These are phyloP conservation scores for Rhodamnia argentea DNA, from an alignment of 345 rosid genomes.

Conservation along the genomic window DNA sequence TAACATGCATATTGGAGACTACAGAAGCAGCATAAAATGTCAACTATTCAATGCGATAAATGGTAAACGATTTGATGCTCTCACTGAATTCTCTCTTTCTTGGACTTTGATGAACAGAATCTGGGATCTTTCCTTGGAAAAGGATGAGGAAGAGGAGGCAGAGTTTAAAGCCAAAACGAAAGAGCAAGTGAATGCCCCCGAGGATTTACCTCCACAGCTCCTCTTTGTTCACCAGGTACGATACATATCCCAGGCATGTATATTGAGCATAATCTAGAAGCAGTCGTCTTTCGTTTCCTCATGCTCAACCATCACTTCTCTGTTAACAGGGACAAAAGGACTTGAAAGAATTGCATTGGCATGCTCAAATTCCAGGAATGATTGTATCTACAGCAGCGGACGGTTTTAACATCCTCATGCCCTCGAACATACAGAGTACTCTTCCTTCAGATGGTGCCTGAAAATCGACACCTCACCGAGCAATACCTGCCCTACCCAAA, in stretches of 20 bases:
- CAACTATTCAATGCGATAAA: background rate
- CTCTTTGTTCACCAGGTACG: constrained; percentile 91
- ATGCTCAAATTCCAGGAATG: constrained; percentile 89
- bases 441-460: constrained; percentile 52
- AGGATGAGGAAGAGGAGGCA: constrained; percentile 93
- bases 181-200: constrained; percentile 77
- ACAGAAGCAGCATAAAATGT: background rate
- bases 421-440: constrained; percentile 78
- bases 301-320: background rate
- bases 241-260: background rate
- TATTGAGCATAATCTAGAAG: background rate
- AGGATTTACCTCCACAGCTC: constrained; percentile 87
- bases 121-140: constrained; percentile 96
- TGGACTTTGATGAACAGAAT: constrained; percentile 33
- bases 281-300: background rate
- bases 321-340: constrained; percentile 76
- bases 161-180: constrained; percentile 78
- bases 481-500: background rate
- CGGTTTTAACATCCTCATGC: constrained; percentile 88
- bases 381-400: constrained; percentile 70
- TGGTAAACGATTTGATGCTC: background rate
- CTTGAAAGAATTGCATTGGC: constrained; percentile 97
- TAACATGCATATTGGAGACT: background rate
- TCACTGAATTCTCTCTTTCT: background rate
- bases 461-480: background rate